Base-by-base conservation (phyloP, 257 asterid genomes). In the Handroanthus guayacan region DNA sequence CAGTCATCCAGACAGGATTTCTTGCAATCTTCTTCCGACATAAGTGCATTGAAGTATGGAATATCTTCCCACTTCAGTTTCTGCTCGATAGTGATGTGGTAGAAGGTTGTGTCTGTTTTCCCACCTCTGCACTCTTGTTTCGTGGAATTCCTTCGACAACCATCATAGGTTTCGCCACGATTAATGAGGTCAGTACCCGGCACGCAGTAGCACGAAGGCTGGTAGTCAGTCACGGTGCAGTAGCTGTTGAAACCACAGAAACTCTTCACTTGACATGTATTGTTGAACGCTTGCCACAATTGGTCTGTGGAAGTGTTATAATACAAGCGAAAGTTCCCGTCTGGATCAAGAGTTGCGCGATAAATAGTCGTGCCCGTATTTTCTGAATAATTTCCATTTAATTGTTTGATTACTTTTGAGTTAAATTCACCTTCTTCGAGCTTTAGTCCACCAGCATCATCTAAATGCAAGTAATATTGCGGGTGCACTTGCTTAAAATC, bases 1-100 rank as follows among this genome's bases (percentile, higher is more conserved):
- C 68, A 62, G 68, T 62, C 68, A 8, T 62, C 68, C 48, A 62
- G 17, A 63, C 69, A 63, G 25, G 69, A 63, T 34, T 63, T 63
- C 51, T 39, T 38, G 51, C 69, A 63, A 6, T 63, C 69, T 38
- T 63, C 69, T 13, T 37, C 47, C 1, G 51, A 14, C 69, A 63
- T 63, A 63, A 39, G 69, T 13, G 69, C 69, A 5, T 2, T 39
- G 1, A 63, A 37, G 69, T 63, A 63, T 37, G 69, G 13, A 37
- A 37, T 10, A 63, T 38, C 69, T 3, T 63, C 69, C 31, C 47
- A 63, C 38, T 8, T 65, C 36, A 65, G 64, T 8, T 58, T 58
- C 41, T 58, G 38, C 39, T 1, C 10, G 10, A 12, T 16, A 3
- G 62, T 17, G 62, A 55, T 55, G 36, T 18, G 0, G 36, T 16